Percentiles rank a stretch among this genome's conserved stretches.
phyloP scores from a whole-genome alignment of 768 basidiomycete genomes.

The Boletus rex-veris region DNA sequence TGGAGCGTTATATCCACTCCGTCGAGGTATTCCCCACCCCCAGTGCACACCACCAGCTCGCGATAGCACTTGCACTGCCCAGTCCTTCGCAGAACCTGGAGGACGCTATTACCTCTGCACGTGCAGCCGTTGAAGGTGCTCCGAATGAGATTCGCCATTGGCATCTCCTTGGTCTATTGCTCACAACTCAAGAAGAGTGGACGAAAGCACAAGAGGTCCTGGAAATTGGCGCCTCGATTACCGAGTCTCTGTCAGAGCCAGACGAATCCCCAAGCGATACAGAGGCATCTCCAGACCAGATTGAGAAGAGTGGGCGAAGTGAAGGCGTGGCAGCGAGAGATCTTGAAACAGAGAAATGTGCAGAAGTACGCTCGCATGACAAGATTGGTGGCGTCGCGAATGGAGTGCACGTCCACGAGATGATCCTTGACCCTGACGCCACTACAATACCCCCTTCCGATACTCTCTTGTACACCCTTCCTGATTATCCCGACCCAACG shows the following conservation, averaged over 20 bases:
- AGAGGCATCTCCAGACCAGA: conserved; percentile 13
- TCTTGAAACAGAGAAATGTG: conserved; percentile 11
- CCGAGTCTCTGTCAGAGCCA: conserved; percentile 39
- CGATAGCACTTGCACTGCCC: conserved; percentile 64
- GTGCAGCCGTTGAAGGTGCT: conserved; percentile 68
- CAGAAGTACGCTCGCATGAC: background rate
- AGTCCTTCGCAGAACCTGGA: conserved; percentile 63
- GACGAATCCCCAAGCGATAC: conserved; percentile 31
- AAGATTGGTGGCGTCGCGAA: background rate
- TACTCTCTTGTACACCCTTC: conserved; percentile 42
- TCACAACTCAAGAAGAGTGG: conserved; percentile 81
- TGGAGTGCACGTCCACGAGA: conserved; percentile 12
- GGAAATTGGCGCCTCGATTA: conserved; percentile 67
- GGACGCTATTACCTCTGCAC: conserved; percentile 64
- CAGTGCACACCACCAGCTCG: conserved; percentile 73
- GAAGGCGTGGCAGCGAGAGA: conserved; percentile 3
- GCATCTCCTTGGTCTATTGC: conserved; percentile 84
- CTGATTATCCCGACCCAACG: conserved; percentile 49
- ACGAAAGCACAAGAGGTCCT: conserved; percentile 69
- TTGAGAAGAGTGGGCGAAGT: background rate
- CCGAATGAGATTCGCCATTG: conserved; percentile 68
- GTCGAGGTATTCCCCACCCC: conserved; percentile 48
- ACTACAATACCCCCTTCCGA: conserved; percentile 38
- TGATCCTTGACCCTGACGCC: conserved; percentile 31
- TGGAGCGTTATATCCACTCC: conserved; percentile 48